Evolutionary conservation across 2,329 filamentous ascomycete species (phyloP).

Genomic region (Ophiocordyceps robertsii): DNA sequence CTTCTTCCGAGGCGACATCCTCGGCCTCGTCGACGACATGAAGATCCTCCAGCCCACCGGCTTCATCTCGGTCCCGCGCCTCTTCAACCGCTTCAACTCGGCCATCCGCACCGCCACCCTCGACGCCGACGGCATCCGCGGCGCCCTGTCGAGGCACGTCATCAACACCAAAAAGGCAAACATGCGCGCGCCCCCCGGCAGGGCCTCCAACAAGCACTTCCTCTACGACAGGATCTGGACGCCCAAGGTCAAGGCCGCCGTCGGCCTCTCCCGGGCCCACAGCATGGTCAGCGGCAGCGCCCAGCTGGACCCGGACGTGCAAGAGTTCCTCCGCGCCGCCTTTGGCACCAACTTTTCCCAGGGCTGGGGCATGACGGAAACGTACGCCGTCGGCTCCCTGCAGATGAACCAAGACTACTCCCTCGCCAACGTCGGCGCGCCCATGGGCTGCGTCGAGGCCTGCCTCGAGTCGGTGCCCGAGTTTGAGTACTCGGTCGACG

Average conservation of each 20-base stretch:
- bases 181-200: constrained; percentile 56
- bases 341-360: constrained; percentile 70
- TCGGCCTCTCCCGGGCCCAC: constrained; percentile 63
- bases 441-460: constrained; percentile 54
- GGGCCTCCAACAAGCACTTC: constrained; percentile 67
- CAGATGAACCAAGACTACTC: constrained; percentile 61
- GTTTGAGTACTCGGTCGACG: constrained; percentile 80
- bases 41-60: constrained; percentile 72
- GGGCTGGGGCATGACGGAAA: constrained; percentile 90
- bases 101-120: constrained; percentile 71
- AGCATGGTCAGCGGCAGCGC: constrained; percentile 81
- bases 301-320: constrained; percentile 76
- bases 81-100: constrained; percentile 82
- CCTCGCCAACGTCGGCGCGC: constrained; percentile 68
- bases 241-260: constrained; percentile 68
- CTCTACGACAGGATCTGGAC: constrained; percentile 83
- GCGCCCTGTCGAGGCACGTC: constrained; percentile 66
- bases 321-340: constrained; percentile 76
- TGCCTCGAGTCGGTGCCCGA: constrained; percentile 83
- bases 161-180: constrained; percentile 68
- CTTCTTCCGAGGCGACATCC: constrained; percentile 87
- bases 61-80: constrained; percentile 78
- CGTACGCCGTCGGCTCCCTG: constrained; percentile 63
- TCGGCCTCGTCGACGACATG: constrained; percentile 78
- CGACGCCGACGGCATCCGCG: constrained; percentile 66